These are phyloP conservation scores for Diaporthe aspalathi DNA, from an alignment of 2,329 filamentous ascomycete genomes.

Conservation along the genomic window DNA sequence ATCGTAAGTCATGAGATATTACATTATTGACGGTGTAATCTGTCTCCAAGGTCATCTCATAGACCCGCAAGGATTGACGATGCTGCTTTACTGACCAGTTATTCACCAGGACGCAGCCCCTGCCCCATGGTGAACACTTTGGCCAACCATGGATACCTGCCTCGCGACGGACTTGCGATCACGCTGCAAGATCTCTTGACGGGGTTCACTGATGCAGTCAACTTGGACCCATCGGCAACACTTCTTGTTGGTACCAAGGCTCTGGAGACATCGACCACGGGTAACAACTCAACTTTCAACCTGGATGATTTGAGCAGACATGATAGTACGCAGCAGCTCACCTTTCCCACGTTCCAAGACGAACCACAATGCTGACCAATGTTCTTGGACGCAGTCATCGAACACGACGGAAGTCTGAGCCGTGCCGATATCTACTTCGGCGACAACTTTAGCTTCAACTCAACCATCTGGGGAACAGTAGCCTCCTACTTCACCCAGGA, in stretches of 20 bases:
- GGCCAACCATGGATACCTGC: slow-evolving; percentile 21
- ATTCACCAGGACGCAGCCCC: slow-evolving; percentile 14
- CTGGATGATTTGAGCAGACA: slow-evolving; percentile 47
- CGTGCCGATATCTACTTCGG: slow-evolving; percentile 47
- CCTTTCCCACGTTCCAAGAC: neutral
- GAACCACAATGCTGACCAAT: neutral
- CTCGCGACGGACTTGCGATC: slow-evolving; percentile 14
- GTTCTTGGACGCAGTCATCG: slow-evolving; percentile 44
- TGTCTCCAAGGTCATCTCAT: no score
- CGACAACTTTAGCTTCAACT: slow-evolving; percentile 48
- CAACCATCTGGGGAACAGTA: slow-evolving; percentile 44
- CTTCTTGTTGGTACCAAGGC: slow-evolving; percentile 19
- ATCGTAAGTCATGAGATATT: neutral
- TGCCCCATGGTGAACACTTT: slow-evolving; percentile 29
- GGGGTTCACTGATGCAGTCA: neutral
- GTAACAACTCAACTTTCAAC: slow-evolving; percentile 45
- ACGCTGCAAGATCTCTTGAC: slow-evolving; percentile 4
- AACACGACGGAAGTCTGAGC: slow-evolving; percentile 50
- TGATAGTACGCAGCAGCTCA: slow-evolving; percentile 33
- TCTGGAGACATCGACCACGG: slow-evolving; percentile 45
- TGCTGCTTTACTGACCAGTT: neutral
- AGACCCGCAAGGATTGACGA: neutral
- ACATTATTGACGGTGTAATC: no score
- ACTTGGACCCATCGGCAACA: slow-evolving; percentile 21
- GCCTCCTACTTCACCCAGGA: slow-evolving; percentile 40